Base-by-base conservation (phyloP, 352 stramenopile genomes). In the Phytophthora fragariae region DNA sequence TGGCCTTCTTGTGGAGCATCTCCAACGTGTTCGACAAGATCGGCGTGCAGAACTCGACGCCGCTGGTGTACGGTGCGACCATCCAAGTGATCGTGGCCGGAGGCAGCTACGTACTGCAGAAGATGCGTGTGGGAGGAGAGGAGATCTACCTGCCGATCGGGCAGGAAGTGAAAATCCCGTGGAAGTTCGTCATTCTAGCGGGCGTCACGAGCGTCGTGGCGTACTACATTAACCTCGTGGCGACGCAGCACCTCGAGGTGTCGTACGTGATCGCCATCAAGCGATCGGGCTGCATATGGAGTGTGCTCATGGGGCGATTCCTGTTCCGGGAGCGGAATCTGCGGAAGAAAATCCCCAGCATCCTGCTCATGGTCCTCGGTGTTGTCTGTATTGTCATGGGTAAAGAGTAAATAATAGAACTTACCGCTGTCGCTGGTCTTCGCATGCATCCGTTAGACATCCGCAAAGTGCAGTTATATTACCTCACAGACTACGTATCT, bases 201-300 rank as follows among this genome's bases (percentile, higher is more conserved):
- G 85, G 80, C 10, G 55, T 93, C 56, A 92, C 84, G 11, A 94
- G 88, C 63, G 76, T 94, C 46, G 79, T 93, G n/a, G 81, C 86
- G 62, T 94, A 94, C 66, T 94, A 94, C 66, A 92, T 94, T 59
- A 94, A 94, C 70, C 81, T 94, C 52, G 78, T 93, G 53, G 86
- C 88, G 29, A 93, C 82, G 67, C 88, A 94, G 68, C 81, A 79
- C 62, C 83, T 94, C 24, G 86, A 94, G 50, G 84, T 94, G 17
- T 93, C 88, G 63, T 94, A 93, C 70, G 88, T 92, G 73, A 94
- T 94, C 57, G 88, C 88, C 6, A 94, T 94, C 80, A 94, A 94
- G 73, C 86, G 88, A 8, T 94, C 88, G 2, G 88, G 88, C 27
- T 94, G 88, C 73, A 93, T 94, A 62, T 94, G 88, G 88, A 94